These are phyloP conservation scores for Castanopsis chinensis DNA, from an alignment of 306 rosid genomes.

Conservation along the genomic window DNA sequence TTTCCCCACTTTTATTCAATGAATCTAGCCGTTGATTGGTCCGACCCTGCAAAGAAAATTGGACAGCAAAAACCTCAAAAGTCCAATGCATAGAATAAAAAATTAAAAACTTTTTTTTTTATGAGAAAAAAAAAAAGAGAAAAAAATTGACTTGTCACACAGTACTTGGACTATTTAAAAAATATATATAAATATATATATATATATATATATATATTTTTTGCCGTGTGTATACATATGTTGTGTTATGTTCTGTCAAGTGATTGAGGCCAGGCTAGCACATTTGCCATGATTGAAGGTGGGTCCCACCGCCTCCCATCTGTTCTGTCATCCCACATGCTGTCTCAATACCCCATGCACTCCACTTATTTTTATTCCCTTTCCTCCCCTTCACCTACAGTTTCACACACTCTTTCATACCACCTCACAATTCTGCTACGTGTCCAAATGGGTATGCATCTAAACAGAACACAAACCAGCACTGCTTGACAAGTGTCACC, in stretches of 20 bases:
- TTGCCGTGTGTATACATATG: background rate
- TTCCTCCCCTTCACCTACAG: conserved; percentile 19
- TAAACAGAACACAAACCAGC: background rate
- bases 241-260: conserved; percentile 47
- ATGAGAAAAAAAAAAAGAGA: too few relatives aligned
- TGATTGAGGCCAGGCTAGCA: conserved; percentile 73
- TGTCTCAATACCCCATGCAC: conserved; percentile 63
- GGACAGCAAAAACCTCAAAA: background rate
- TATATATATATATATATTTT: too few relatives aligned
- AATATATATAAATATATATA: too few relatives aligned
- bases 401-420: conserved; percentile 26
- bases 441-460: background rate
- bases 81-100: background rate
- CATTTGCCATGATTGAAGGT: conserved; percentile 39
- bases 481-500: background rate
- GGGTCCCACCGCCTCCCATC: conserved; percentile 35
- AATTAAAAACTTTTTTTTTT: too few relatives aligned
- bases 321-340: conserved; percentile 67
- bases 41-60: background rate
- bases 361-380: conserved; percentile 42
- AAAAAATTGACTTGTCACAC: too few relatives aligned
- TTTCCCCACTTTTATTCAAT: background rate
- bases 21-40: background rate
- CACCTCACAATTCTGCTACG: background rate
- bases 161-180: too few relatives aligned